A percentile compares a stretch with the other conserved stretches of the same genome.
phyloP scores from a whole-genome alignment of 345 rosid genomes.

The Ceriops zippeliana region DNA sequence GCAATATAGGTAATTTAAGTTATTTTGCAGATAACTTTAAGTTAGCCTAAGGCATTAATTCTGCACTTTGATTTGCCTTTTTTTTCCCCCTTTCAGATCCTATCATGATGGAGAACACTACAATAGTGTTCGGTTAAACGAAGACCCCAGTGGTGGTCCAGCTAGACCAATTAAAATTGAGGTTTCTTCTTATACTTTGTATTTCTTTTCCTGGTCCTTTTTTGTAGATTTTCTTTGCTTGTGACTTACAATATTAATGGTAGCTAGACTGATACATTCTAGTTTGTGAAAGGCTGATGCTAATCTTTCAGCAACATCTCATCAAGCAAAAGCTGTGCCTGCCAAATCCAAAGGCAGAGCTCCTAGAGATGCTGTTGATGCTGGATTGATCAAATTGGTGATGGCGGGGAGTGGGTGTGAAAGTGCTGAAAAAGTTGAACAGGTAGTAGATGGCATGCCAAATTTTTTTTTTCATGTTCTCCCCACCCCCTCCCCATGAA shows the following conservation, averaged over 20 bases:
- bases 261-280: slow-evolving; percentile 42
- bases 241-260: slow-evolving; percentile 13
- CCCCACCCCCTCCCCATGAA: slow-evolving; percentile 2
- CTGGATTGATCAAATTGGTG: slow-evolving; percentile 61
- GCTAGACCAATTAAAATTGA: slow-evolving; percentile 65
- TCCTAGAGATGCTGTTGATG: slow-evolving; percentile 31
- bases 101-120: slow-evolving; percentile 95
- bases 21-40: too few species aligned
- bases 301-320: slow-evolving; percentile 68
- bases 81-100: slow-evolving; percentile 44
- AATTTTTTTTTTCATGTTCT: background rate
- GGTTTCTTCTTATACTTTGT: slow-evolving; percentile 35
- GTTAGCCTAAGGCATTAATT: background rate
- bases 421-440: slow-evolving; percentile 57
- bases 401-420: slow-evolving; percentile 80
- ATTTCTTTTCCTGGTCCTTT: background rate
- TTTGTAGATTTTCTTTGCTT: slow-evolving; percentile 7
- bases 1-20: background rate
- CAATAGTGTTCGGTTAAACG: slow-evolving; percentile 71
- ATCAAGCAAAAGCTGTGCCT: slow-evolving; percentile 53
- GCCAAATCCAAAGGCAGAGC: slow-evolving; percentile 44
- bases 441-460: slow-evolving; percentile 42
- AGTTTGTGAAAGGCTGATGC: slow-evolving; percentile 82
- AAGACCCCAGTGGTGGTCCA: slow-evolving; percentile 72
- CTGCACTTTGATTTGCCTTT: background rate